Evolutionary conservation across 1,284 basidiomycete genomes (phyloP).

Genomic region (Apiotrichum sp.): DNA sequence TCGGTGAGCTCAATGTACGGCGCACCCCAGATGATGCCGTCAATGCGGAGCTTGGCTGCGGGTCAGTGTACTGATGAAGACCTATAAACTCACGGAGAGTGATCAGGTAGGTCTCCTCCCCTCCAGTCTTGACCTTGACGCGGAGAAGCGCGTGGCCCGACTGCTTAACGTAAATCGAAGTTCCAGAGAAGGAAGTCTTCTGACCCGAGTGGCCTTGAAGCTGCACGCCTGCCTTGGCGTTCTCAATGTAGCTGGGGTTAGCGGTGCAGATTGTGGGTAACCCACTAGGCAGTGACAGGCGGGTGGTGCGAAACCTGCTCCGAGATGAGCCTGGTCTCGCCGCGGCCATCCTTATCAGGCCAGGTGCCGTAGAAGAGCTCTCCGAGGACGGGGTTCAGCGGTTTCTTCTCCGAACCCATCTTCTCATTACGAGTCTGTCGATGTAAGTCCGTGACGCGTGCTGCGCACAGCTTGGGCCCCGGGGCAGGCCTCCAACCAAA

Average conservation of each 20-base stretch:
- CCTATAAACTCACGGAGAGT: constrained; percentile 59
- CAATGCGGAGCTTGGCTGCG: constrained; percentile 60
- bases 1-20: constrained; percentile 73
- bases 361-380: constrained; percentile 92
- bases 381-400: constrained; percentile 91
- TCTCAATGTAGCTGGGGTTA: constrained; percentile 68
- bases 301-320: constrained; percentile 98
- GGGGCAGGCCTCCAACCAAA: background rate
- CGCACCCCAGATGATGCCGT: constrained; percentile 52
- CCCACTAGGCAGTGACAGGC: constrained; percentile 57
- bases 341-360: constrained; percentile 72
- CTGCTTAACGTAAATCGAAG: constrained; percentile 87
- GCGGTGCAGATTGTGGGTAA: background rate
- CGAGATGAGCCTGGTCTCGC: constrained; percentile 79
- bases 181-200: constrained; percentile 69
- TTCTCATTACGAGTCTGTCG: constrained; percentile 70
- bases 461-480: background rate
- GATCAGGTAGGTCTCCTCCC: constrained; percentile 73
- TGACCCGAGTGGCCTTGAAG: constrained; percentile 90
- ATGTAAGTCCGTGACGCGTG: too few relatives aligned
- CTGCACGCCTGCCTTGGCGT: constrained; percentile 69
- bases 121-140: constrained; percentile 55
- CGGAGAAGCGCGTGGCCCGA: constrained; percentile 87
- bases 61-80: background rate
- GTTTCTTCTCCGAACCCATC: constrained; percentile 96